Evolutionary conservation across 1,284 basidiomycete genomes (phyloP).

Genomic region (Cryptococcus hybrid): DNA sequence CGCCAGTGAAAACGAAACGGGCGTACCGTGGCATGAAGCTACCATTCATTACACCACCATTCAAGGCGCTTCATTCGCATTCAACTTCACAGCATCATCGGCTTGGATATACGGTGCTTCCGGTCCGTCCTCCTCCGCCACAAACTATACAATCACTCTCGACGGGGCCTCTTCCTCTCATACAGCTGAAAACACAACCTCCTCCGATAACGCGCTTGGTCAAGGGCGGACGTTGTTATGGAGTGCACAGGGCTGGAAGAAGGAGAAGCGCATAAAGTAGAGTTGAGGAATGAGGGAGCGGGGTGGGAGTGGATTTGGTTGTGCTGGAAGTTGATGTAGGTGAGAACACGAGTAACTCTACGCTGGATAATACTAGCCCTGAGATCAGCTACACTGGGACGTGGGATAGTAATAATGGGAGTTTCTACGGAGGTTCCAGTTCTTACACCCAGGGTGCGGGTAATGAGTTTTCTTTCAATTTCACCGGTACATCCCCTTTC

Average conservation of each 20-base stretch:
- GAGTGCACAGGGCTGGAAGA: constrained; percentile 16
- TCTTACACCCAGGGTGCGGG: constrained; percentile 37
- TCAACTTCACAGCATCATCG: constrained; percentile 35
- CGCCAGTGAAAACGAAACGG: constrained; percentile 28
- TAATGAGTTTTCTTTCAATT: constrained; percentile 37
- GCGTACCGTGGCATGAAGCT: constrained; percentile 43
- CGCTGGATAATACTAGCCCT: constrained; percentile 37
- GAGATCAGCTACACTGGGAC: constrained; percentile 37
- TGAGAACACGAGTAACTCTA: constrained; percentile 39
- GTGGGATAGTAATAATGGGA: constrained; percentile 45
- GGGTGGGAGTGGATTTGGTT: constrained; percentile 40
- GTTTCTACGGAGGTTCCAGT: constrained; percentile 40
- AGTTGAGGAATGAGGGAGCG: constrained; percentile 31
- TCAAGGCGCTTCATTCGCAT: constrained; percentile 21
- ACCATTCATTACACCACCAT: constrained; percentile 41
- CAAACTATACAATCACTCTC: constrained; percentile 37
- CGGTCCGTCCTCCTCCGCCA: constrained; percentile 16
- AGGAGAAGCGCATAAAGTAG: constrained; percentile 23
- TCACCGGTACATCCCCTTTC: constrained; percentile 25
- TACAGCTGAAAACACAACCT: constrained; percentile 14
- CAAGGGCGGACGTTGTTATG: constrained; percentile 32
- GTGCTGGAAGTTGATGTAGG: constrained; percentile 32
- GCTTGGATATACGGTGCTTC: constrained; percentile 42
- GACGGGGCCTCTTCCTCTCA: constrained; percentile 23
- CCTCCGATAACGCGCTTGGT: constrained; percentile 11